Base-by-base conservation (phyloP, 768 basidiomycete genomes). In the Mycena floridula region DNA sequence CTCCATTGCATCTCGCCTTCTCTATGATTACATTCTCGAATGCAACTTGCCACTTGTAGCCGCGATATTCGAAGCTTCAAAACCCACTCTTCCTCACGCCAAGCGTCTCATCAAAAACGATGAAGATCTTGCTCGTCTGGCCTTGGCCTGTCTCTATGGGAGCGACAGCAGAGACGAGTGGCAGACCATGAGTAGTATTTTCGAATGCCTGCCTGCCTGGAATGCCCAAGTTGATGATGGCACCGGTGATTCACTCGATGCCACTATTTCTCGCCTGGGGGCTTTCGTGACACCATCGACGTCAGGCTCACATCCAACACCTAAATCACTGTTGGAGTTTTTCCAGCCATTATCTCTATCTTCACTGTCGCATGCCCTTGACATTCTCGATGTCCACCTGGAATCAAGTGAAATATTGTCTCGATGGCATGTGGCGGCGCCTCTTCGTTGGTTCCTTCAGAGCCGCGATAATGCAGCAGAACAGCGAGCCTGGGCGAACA, bases 161-260 rank as follows among this genome's bases (percentile, higher is more conserved):
- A 86, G 78, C 54, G 74, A 81, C 47, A 76, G 75, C 44, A 64
- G 83, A 25, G 70, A 79, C 46, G 74, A 82, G 51, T 95, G 89
- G 90, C 57, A 79, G 1, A 81, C 70, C 4, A 97, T 96, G 93
- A 89, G 85, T 51, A 69, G 72, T 25, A 89, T 99, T 41, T 97
- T 99, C 60, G 95, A 99, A 59, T 99, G 94, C 58, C 72, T 98
- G 25, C 95, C 95, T 0, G 95, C 85, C 3, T 96, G 94, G 90
- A 82, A 81, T 45, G 68, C 81, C 35, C 50, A 69, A 3, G 59
- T 60, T 32, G 73, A 72, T n/a, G 76, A 82, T 38, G 72, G 74
- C 32, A 76, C 87, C 46, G 77, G 72, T 40, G 90, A 90, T 48
- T 80, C 80, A 41, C 82, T 81, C n/a, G 82, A 92, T 42, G 85